phyloP scores from a whole-genome alignment of 202 grass and related monocot species.

The Eragrostis tef region DNA sequence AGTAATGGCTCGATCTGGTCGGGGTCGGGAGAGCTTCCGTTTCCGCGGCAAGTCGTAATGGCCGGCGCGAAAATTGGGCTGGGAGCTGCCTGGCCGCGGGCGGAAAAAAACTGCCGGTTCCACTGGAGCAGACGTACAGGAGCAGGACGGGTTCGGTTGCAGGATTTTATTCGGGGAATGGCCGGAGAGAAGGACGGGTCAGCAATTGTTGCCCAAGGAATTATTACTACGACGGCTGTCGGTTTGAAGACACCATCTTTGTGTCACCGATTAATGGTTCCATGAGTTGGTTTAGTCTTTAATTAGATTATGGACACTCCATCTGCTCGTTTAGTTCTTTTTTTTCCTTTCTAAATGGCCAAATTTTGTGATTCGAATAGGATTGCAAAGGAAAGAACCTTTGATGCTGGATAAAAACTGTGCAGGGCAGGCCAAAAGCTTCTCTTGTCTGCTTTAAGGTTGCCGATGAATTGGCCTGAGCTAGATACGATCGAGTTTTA shows the following conservation, averaged over 20 bases:
- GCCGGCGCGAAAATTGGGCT: background rate
- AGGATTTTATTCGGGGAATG: background rate
- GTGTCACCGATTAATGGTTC: background rate
- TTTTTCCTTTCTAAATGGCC: background rate
- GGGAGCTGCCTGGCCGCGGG: background rate
- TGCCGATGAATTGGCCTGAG: constrained; percentile 1
- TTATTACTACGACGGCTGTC: too few species aligned
- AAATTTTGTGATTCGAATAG: background rate
- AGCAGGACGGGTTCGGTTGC: background rate
- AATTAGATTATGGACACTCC: background rate
- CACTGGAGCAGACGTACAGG: background rate
- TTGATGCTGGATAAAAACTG: too few species aligned
- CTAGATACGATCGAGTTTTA: background rate
- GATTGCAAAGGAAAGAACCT: background rate
- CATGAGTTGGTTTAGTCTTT: background rate
- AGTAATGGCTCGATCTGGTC: constrained; percentile 1
- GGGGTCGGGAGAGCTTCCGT: background rate
- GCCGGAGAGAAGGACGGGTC: background rate
- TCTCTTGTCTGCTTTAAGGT: constrained; percentile 5
- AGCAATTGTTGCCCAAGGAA: background rate
- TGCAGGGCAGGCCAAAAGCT: background rate
- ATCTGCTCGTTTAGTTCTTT: background rate
- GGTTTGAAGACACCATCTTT: too few species aligned
- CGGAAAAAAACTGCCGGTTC: background rate
- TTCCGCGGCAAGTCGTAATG: constrained; percentile 5